Evolutionary conservation across 2,329 filamentous ascomycete genomes (phyloP), one percentile per base, ranked within the genome.

Genomic region (Talaromyces sp.): DNA sequence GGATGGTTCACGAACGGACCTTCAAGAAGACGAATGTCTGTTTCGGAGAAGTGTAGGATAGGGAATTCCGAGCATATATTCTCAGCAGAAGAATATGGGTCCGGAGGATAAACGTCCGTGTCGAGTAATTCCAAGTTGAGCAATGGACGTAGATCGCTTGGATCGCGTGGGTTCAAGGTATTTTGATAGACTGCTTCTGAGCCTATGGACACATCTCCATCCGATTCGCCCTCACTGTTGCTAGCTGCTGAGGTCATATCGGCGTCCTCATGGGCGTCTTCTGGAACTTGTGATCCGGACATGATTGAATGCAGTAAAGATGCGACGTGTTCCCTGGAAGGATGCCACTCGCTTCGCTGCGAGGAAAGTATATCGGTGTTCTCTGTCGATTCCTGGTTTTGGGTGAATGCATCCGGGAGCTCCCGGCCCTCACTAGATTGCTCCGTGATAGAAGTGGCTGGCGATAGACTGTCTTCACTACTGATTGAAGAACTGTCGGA

Each of bases 11-110:
- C 71, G 59, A 76, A 72, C 6, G 76, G 76, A 53, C 76, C 71
- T 31, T 72, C 70, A 15, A 78, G 68, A 19, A 81, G 69, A 34
- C 72, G 76, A 64, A 81, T 77, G 49, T 79, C 73, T 43, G 67
- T 73, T 65, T 78, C 74, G 2, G 78, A 78, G 65, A 81, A 81
- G 60, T 80, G 78, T 6, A 81, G 70, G 53, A 81, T 74, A 17
- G 78, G 78, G 58, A 79, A 80, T 27, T 63, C 53, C 6, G 27
- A 38, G 47, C 29, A 51, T 40, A 56, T 17, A n/a, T 43, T 19
- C 19, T 45, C 29, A 13, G 51, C 25, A 10, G n/a, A 40, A 13
- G 36, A 31, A 27, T 56, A 63, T n/a, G 38, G 27, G 11, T 25
- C 8, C 10, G 13, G n/a, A 2, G 53, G 13, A 36, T 15, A 38